phyloP scores from a whole-genome alignment of 2,329 filamentous ascomycete species.

The Arthrobotrys entomopaga region DNA sequence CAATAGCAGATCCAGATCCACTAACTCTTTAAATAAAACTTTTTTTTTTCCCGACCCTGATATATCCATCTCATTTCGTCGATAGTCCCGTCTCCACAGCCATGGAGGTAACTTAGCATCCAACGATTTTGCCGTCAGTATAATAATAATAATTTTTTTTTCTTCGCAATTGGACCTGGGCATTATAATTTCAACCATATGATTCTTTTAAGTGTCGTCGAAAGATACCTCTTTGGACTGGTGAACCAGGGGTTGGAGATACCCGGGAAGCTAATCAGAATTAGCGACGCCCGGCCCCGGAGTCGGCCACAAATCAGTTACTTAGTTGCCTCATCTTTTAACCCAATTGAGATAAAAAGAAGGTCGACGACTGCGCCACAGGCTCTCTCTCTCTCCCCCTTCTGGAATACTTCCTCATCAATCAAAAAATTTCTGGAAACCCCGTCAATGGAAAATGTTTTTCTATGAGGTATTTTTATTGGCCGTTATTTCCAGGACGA shows the following conservation, averaged over 20 bases:
- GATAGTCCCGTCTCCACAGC: neutral
- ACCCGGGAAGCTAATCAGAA: slow-evolving; percentile 21
- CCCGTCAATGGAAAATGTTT: slow-evolving; percentile 9
- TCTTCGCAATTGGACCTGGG: slow-evolving; percentile 4
- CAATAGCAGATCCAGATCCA: slow-evolving; percentile 21
- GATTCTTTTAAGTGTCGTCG: slow-evolving; percentile 17
- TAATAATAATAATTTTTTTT: too few species aligned
- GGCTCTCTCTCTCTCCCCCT: slow-evolving; percentile 24
- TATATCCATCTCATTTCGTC: slow-evolving; percentile 40
- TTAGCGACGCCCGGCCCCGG: slow-evolving; percentile 18
- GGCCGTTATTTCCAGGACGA: slow-evolving; percentile 35
- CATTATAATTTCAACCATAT: slow-evolving; percentile 21
- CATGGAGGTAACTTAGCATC: too few species aligned
- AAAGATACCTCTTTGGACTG: slow-evolving; percentile 23
- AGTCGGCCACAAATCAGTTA: slow-evolving; percentile 33
- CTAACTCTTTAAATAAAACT: neutral
- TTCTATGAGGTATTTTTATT: slow-evolving; percentile 56
- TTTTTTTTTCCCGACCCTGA: slow-evolving; percentile 26
- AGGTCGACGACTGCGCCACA: slow-evolving; percentile 45
- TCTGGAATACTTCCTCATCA: slow-evolving; percentile 55
- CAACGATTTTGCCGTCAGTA: too few species aligned
- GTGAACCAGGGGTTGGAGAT: slow-evolving; percentile 23
- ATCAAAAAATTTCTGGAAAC: slow-evolving; percentile 49
- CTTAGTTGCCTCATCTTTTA: slow-evolving; percentile 46
- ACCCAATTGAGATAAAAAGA: slow-evolving; percentile 38